A percentile compares a stretch with the other conserved stretches of the same genome.
Evolutionary conservation across 208 protist genomes (phyloP).

Genomic region (Wallacemonas sp.): DNA sequence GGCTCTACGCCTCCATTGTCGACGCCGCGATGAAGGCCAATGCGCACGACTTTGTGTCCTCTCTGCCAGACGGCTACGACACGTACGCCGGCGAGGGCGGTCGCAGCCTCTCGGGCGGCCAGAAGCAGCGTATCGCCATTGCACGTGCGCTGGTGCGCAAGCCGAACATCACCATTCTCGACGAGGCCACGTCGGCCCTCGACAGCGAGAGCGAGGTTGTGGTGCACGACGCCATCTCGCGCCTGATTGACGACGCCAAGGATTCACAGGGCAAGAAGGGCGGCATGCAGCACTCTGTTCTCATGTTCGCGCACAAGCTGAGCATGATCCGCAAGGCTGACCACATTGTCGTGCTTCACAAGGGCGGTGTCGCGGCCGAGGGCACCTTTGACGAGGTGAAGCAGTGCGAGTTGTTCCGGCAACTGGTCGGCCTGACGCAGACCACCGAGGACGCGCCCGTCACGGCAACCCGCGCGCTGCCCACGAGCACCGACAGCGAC

Average conservation of each 20-base stretch:
- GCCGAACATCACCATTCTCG: conserved; percentile 90
- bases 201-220: conserved; percentile 90
- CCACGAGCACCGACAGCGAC: not conserved
- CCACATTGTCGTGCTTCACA: conserved; percentile 86
- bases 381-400: conserved; percentile 78
- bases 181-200: conserved; percentile 93
- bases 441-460: conserved; percentile 6
- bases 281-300: conserved; percentile 56
- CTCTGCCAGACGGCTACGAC: conserved; percentile 88
- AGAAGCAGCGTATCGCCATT: conserved; percentile 96
- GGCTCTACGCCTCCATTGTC: conserved; percentile 67
- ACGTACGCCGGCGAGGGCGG: conserved; percentile 91
- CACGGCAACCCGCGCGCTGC: not conserved
- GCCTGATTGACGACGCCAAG: conserved; percentile 72
- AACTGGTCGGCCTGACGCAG: conserved; percentile 53
- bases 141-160: conserved; percentile 85
- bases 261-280: conserved; percentile 30
- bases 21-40: conserved; percentile 77
- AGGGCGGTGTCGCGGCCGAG: conserved; percentile 67
- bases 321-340: conserved; percentile 88
- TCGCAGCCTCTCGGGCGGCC: conserved; percentile 88
- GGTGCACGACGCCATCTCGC: conserved; percentile 85
- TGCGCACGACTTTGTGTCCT: conserved; percentile 89
- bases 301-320: conserved; percentile 91
- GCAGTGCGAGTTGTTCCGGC: conserved; percentile 58